These are phyloP conservation scores for Passiflora organensis DNA, from an alignment of 345 rosid genomes.

Conservation along the genomic window DNA sequence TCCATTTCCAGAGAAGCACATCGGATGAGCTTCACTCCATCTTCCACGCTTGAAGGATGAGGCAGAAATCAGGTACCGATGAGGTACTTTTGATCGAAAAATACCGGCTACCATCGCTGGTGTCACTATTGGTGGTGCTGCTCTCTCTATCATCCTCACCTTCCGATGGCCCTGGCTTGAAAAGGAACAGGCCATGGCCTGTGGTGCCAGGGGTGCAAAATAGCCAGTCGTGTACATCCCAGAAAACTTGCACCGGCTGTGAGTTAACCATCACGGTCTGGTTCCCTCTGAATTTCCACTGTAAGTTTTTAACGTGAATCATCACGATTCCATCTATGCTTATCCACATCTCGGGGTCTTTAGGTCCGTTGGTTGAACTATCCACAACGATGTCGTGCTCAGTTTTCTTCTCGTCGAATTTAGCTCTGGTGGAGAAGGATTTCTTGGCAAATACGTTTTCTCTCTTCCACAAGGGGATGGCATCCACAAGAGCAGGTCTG, in stretches of 20 bases:
- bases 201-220: slow-evolving; percentile 51
- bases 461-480: slow-evolving; percentile 55
- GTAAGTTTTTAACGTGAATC: slow-evolving; percentile 73
- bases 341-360: slow-evolving; percentile 92
- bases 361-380: slow-evolving; percentile 50
- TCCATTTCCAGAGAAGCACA: no score
- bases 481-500: slow-evolving; percentile 66
- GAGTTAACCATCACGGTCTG: slow-evolving; percentile 73
- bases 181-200: slow-evolving; percentile 72
- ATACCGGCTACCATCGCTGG: slow-evolving; percentile 51
- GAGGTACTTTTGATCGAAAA: slow-evolving; percentile 40
- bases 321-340: slow-evolving; percentile 75
- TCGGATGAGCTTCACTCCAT: slow-evolving; percentile 49
- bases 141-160: slow-evolving; percentile 54
- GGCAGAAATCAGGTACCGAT: slow-evolving; percentile 56
- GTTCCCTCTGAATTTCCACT: slow-evolving; percentile 96
- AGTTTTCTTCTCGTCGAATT: slow-evolving; percentile 54
- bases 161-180: slow-evolving; percentile 66
- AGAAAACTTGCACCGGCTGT: slow-evolving; percentile 68
- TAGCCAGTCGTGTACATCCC: slow-evolving; percentile 97
- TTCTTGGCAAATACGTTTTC: slow-evolving; percentile 83
- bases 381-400: slow-evolving; percentile 84
- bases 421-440: slow-evolving; percentile 64
- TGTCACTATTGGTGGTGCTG: slow-evolving; percentile 48
- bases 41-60: slow-evolving; percentile 88